Evolutionary conservation across 257 asterid genomes (phyloP).

Genomic region (Sherardia arvensis): DNA sequence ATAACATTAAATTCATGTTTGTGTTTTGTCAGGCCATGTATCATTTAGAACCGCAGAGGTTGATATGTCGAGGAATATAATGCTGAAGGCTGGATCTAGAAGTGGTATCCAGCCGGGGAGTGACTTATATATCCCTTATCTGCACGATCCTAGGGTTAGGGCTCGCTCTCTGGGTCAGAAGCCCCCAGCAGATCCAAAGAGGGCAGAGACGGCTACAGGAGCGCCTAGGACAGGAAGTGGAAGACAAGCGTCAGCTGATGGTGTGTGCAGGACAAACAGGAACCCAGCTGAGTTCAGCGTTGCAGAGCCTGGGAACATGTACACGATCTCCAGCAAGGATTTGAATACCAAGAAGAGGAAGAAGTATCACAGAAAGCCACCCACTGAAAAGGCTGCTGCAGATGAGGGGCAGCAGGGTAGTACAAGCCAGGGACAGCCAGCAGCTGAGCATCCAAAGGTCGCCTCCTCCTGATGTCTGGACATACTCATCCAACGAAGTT

Average conservation of each 20-base stretch:
- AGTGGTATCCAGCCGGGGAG: conserved; percentile 2
- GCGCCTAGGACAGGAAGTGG: conserved; percentile 3
- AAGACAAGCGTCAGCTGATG: neutral
- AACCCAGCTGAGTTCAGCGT: conserved; percentile 69
- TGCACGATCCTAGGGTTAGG: neutral
- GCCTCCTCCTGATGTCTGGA: neutral
- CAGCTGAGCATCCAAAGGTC: conserved; percentile 8
- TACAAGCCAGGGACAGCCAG: conserved; percentile 23
- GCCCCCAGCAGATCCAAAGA: neutral
- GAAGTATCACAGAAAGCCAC: conserved; percentile 3
- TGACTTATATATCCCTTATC: neutral
- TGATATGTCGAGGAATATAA: conserved; percentile 10
- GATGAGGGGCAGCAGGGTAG: conserved; percentile 24
- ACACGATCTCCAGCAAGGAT: conserved; percentile 35
- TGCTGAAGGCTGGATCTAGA: neutral
- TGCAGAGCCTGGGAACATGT: conserved; percentile 41
- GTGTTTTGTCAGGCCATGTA: conserved; percentile 13
- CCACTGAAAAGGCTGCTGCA: neutral
- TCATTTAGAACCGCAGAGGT: conserved; percentile 15
- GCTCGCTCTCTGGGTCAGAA: neutral
- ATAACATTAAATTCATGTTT: neutral
- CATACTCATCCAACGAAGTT: too few relatives aligned
- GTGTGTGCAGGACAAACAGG: conserved; percentile 24
- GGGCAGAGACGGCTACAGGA: conserved; percentile 8
- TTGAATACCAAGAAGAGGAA: conserved; percentile 23